Conservation (phyloP, 345 rosid genomes). For the Barbarea vulgaris region DNA sequence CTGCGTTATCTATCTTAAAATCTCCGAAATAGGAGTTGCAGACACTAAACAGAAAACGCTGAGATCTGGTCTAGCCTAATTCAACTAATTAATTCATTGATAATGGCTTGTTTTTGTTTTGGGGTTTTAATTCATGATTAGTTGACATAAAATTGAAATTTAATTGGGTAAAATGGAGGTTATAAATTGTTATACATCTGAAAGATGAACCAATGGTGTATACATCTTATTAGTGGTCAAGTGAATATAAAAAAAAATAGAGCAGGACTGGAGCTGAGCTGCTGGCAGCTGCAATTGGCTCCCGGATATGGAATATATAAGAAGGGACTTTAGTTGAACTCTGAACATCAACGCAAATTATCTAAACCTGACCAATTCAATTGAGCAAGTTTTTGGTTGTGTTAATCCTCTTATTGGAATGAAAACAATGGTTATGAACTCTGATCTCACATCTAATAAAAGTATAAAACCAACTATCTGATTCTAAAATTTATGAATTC, state of each 20-base stretch:
- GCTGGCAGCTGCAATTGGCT: not conserved
- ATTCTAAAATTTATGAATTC: too few relatives aligned
- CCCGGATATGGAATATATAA: not conserved
- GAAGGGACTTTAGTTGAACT: not conserved
- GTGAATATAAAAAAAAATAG: not conserved
- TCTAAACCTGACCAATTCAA: not conserved
- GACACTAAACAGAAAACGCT: constrained; percentile 35
- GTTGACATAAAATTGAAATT: not conserved
- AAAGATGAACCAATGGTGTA: not conserved
- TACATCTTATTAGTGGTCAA: not conserved
- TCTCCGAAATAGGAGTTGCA: constrained; percentile 31
- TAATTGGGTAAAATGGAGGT: not conserved
- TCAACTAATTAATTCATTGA: not conserved
- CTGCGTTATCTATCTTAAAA: constrained; percentile 46
- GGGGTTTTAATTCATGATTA: not conserved
- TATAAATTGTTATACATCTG: not conserved
- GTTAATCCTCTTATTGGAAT: not conserved
- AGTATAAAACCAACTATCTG: not conserved
- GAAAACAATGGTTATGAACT: not conserved
- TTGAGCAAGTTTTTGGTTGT: not conserved
- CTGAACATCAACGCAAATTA: not conserved
- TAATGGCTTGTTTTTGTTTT: not conserved
- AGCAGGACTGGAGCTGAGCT: not conserved
- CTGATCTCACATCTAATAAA: not conserved
- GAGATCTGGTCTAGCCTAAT: constrained; percentile 34